Evolutionary conservation across 179 eudicot species (phyloP).

Genomic region (Silene coronaria): DNA sequence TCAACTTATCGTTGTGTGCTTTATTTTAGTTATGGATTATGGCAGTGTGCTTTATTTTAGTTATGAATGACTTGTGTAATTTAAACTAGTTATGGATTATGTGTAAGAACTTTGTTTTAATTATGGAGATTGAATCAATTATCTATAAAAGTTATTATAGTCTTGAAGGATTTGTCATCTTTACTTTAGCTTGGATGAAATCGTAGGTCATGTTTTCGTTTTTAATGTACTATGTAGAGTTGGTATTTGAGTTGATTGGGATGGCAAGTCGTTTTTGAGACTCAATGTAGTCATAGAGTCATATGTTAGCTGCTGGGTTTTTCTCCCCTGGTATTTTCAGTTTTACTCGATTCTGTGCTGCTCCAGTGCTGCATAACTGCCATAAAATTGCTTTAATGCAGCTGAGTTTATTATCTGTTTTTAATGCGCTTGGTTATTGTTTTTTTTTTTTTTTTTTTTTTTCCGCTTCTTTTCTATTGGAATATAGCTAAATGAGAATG

Average conservation of each 20-base stretch:
- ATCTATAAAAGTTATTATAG: neutral
- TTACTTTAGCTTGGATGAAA: neutral
- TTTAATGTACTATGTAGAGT: neutral
- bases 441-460: too few species aligned
- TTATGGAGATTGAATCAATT: neutral
- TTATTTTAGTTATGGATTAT: neutral
- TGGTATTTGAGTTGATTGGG: neutral
- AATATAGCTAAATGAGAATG: too few species aligned
- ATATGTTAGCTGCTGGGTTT: neutral
- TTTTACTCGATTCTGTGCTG: neutral
- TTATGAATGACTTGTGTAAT: neutral
- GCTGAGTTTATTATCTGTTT: too few species aligned
- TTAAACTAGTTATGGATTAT: neutral
- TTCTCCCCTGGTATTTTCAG: neutral
- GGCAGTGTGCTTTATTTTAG: neutral
- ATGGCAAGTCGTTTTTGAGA: neutral
- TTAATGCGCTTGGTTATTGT: too few species aligned
- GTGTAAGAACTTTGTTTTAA: neutral
- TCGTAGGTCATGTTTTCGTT: neutral
- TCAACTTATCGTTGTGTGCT: too few species aligned
- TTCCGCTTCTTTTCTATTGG: too few species aligned
- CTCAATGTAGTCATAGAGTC: neutral
- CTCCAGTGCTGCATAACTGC: slow-evolving; percentile 1
- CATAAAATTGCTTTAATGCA: too few species aligned
- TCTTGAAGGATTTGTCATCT: neutral